Evolutionary conservation across 768 basidiomycete species (phyloP).

Genomic region (Trametes gibbosa): DNA sequence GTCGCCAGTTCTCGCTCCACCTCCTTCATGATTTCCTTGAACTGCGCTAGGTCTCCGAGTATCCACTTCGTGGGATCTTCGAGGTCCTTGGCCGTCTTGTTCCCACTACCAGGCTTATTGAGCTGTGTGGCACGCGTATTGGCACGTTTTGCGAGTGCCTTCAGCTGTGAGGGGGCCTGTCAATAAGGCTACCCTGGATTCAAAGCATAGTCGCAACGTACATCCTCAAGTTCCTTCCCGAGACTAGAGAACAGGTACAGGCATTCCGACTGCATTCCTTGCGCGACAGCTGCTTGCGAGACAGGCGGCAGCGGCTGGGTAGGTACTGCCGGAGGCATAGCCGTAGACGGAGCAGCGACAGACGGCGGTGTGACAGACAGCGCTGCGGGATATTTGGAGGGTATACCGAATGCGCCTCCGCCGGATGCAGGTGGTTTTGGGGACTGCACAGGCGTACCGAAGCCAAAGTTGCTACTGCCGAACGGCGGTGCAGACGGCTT

Average conservation of each 20-base stretch:
- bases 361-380: slow-evolving; percentile 1
- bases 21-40: slow-evolving; percentile 46
- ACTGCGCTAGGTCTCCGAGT: slow-evolving; percentile 49
- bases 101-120: slow-evolving; percentile 37
- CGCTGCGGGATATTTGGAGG: not conserved
- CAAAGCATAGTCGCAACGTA: slow-evolving; percentile 34
- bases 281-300: slow-evolving; percentile 38
- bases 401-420: not conserved
- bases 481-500: not conserved
- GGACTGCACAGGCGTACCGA: not conserved
- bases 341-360: slow-evolving; percentile 5
- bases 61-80: slow-evolving; percentile 50
- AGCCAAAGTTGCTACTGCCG: not conserved
- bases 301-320: not conserved
- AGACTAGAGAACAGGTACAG: slow-evolving; percentile 45
- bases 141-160: slow-evolving; percentile 8
- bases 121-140: not conserved
- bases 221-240: slow-evolving; percentile 53
- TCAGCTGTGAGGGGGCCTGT: slow-evolving; percentile 3
- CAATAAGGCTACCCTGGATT: too few relatives aligned
- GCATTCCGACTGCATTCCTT: slow-evolving; percentile 72
- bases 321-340: too few relatives aligned
- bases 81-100: slow-evolving; percentile 45
- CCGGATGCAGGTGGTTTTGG: not conserved
- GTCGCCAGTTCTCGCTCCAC: slow-evolving; percentile 42